Conservation (phyloP, 192 early-diverging fungal genomes). For the Gryganskiella cystojenkinii region DNA sequence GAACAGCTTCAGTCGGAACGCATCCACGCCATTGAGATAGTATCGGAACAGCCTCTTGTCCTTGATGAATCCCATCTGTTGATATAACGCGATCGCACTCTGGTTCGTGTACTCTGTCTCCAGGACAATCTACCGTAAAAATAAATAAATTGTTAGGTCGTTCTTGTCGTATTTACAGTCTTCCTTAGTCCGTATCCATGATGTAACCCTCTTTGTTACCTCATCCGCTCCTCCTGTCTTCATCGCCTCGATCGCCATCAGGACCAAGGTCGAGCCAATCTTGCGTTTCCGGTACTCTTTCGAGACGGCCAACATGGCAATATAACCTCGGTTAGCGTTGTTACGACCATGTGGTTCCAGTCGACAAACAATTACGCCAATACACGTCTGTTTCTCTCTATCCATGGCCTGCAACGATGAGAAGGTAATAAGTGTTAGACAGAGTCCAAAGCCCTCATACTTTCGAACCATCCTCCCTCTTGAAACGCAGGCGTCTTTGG, state of each 20-base stretch:
- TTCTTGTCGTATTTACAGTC: not conserved
- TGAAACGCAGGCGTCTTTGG: too few relatives aligned
- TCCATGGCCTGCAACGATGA: conserved; percentile 63
- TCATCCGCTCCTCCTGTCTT: conserved; percentile 81
- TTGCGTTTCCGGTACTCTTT: conserved; percentile 81
- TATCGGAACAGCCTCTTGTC: conserved; percentile 93
- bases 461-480: too few relatives aligned
- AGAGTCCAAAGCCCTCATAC: conserved; percentile 13
- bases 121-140: conserved; percentile 70
- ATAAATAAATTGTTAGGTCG: too few relatives aligned
- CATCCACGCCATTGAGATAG: conserved; percentile 95
- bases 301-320: conserved; percentile 97
- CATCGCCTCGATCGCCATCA: conserved; percentile 82
- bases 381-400: conserved; percentile 58
- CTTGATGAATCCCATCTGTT: conserved; percentile 90
- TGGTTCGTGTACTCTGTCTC: conserved; percentile 92
- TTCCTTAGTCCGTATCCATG: too few relatives aligned
- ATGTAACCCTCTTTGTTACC: too few relatives aligned
- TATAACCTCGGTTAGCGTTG: conserved; percentile 83
- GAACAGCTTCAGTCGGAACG: conserved; percentile 84
- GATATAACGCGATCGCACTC: conserved; percentile 88
- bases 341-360: conserved; percentile 77
- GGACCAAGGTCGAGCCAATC: conserved; percentile 84
- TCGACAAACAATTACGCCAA: conserved; percentile 92
- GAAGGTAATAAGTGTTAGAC: not conserved